Evolutionary conservation across 2,329 filamentous ascomycete species (phyloP).

Genomic region (Myrmaecium sp.): DNA sequence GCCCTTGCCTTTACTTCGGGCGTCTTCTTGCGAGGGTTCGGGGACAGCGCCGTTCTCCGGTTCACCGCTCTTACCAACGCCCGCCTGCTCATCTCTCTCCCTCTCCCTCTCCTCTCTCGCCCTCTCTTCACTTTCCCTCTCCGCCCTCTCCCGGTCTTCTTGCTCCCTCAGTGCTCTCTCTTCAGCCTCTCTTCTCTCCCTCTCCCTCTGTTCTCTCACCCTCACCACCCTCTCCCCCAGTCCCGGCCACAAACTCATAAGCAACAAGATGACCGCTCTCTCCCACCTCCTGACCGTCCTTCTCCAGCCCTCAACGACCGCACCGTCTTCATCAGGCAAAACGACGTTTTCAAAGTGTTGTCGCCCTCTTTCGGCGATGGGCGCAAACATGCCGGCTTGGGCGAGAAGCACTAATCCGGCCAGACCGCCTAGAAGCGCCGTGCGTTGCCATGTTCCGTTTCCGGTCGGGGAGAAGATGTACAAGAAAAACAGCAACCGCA

Average conservation of each 20-base stretch:
- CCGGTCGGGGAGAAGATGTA: slow-evolving; percentile 32
- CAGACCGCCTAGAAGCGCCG: too few relatives aligned
- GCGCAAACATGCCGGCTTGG: not conserved
- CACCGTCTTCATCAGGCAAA: not conserved
- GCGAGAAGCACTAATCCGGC: too few relatives aligned
- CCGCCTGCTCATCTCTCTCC: not conserved
- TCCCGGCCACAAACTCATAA: slow-evolving; percentile 45
- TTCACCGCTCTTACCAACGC: not conserved
- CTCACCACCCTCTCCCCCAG: slow-evolving; percentile 44
- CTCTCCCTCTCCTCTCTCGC: not conserved
- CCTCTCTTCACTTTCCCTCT: not conserved
- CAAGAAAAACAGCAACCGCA: slow-evolving; percentile 40
- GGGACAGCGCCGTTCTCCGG: not conserved
- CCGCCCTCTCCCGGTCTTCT: slow-evolving; percentile 2
- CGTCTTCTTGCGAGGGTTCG: not conserved
- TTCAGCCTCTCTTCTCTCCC: slow-evolving; percentile 3
- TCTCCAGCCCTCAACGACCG: slow-evolving; percentile 22
- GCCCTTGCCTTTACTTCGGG: slow-evolving; percentile 2
- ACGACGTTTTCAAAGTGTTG: not conserved
- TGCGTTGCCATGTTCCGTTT: slow-evolving; percentile 1
- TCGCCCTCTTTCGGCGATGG: not conserved
- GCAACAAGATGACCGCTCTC: slow-evolving; percentile 41
- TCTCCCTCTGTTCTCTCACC: slow-evolving; percentile 32
- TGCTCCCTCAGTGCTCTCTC: slow-evolving; percentile 2
- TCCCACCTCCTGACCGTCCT: slow-evolving; percentile 31